Evolutionary conservation across 305 asterid species (phyloP).

Genomic region (Fraxinus dipetala): DNA sequence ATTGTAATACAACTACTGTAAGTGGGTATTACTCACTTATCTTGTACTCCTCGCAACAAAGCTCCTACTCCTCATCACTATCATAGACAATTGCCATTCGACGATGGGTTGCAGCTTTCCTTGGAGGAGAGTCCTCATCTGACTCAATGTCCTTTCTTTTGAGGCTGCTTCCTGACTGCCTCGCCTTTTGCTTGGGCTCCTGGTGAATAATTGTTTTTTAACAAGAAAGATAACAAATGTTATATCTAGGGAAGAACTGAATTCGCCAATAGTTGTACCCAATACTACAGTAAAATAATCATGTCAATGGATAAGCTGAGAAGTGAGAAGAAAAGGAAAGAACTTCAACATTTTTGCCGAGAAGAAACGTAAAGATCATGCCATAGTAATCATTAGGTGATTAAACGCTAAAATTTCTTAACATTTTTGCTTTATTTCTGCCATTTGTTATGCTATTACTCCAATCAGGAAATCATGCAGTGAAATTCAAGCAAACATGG

Average conservation of each 20-base stretch:
- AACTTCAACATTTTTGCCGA: background rate
- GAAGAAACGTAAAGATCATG: background rate
- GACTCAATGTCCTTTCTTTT: conserved; percentile 87
- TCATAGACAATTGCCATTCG: conserved; percentile 86
- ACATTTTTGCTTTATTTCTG: background rate
- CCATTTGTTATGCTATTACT: background rate
- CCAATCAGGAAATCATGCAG: background rate
- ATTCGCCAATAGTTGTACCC: background rate
- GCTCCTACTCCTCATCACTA: conserved; percentile 71
- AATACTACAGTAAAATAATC: background rate
- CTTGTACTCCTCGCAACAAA: conserved; percentile 10
- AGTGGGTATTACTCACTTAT: conserved; percentile 15
- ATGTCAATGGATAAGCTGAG: background rate
- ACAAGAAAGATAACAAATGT: background rate
- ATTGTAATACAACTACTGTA: background rate
- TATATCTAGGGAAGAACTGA: background rate
- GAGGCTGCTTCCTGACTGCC: conserved; percentile 52
- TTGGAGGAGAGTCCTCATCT: conserved; percentile 89
- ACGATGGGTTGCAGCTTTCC: conserved; percentile 68
- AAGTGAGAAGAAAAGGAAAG: background rate
- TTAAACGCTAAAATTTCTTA: background rate
- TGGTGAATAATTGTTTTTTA: conserved; percentile 26
- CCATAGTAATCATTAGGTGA: background rate
- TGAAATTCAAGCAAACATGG: background rate
- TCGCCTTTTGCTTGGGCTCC: conserved; percentile 72